Base-by-base conservation (phyloP, 371 early-diverging fungal species). In the Thermomucor indicae-seudaticae region DNA sequence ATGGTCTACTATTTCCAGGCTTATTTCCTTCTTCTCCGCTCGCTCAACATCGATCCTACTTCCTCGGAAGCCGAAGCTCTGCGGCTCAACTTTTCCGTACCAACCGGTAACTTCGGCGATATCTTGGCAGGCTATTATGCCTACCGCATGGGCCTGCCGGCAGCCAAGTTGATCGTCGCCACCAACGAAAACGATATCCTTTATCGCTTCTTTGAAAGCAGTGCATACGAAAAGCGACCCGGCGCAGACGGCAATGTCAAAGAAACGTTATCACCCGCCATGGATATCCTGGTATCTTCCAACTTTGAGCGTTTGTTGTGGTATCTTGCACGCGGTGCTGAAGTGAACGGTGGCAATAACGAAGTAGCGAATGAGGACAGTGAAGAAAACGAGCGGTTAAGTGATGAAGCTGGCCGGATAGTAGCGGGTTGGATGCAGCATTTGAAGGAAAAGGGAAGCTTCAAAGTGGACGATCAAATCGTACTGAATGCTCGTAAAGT, bases 71-170 rank as follows among this genome's bases (percentile, higher is more conserved):
- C 72, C 1, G 62, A 77, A 12, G 65, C 70, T 16, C 53, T 84
- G 24, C 64, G 78, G 37, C 67, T 95, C 43, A 82, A 85, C 50
- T 97, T 84, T 71, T 83, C 86, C 27, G 97, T 97, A 23, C 97
- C 98, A 22, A 92, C 97, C n/a, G 98, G 98, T 38, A 98, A 97
- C 82, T 98, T 98, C 86, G 98, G 98, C 58, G 97, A 98, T 57
- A 80, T 96, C 39, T 78, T 98, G 47, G 96, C 97, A 16, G 97
- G 97, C 6, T 92, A 86, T 72, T 96, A 87, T 70, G 95, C 96
- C 10, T 72, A 80, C 34, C 84, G 81, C 46, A 88, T 97, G 90
- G 97, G 97, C 16, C 83, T 98, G 28, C 97, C 97, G 8, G 79
- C 91, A 51, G 70, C 75, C 25, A 77, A 80, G 48, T 75, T 98